A percentile compares a stretch with the other conserved stretches of the same genome.
phyloP scores from a whole-genome alignment of 2,329 filamentous ascomycete genomes.

The Capronia coronata region DNA sequence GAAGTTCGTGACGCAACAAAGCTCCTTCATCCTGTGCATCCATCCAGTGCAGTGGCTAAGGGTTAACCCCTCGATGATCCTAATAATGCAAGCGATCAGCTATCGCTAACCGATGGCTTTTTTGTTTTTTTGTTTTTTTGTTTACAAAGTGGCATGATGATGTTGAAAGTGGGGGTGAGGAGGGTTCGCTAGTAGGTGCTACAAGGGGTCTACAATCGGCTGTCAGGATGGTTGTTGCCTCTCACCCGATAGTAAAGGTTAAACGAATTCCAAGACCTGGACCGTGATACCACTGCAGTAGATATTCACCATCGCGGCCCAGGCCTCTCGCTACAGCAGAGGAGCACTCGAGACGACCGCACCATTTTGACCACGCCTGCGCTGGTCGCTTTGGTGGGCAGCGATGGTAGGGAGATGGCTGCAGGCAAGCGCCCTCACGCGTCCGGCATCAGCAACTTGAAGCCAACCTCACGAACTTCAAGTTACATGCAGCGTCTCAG shows the following conservation, averaged over 20 bases:
- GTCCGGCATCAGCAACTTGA: background rate
- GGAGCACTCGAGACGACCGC: background rate
- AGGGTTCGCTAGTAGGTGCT: background rate
- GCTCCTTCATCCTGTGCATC: background rate
- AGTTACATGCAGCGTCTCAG: too few species aligned
- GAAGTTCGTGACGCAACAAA: too few species aligned
- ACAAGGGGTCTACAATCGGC: background rate
- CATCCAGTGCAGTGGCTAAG: background rate
- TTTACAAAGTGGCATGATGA: slow-evolving; percentile 18
- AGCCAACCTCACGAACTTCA: too few species aligned
- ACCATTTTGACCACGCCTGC: too few species aligned
- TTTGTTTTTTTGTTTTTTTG: slow-evolving; percentile 1
- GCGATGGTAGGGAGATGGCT: slow-evolving; percentile 3
- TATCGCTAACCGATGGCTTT: too few species aligned
- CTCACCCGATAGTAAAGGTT: slow-evolving; percentile 8
- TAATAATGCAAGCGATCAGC: too few species aligned
- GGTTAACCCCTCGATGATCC: too few species aligned
- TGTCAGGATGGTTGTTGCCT: background rate
- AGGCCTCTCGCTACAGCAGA: background rate
- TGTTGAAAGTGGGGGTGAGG: background rate
- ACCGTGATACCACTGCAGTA: too few species aligned
- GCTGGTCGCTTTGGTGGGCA: slow-evolving; percentile 3
- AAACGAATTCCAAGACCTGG: too few species aligned
- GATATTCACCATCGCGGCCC: slow-evolving; percentile 1
- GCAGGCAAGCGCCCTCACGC: background rate